phyloP scores from a whole-genome alignment of 345 rosid genomes.

The Hibiscus mutabilis region DNA sequence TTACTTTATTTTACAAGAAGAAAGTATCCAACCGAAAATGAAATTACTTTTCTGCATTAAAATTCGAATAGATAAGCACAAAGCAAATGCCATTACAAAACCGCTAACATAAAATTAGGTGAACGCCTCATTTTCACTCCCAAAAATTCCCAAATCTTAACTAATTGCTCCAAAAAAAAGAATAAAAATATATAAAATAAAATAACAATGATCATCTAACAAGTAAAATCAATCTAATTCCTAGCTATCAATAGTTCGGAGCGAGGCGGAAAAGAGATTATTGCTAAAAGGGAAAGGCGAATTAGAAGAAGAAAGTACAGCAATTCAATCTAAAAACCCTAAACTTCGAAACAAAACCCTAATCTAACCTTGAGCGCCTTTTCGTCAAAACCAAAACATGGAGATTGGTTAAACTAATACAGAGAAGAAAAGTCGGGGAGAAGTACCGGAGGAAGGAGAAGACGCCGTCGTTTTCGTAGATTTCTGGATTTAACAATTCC shows the following conservation, averaged over 20 bases:
- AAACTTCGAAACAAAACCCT: not conserved
- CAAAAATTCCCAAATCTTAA: no score
- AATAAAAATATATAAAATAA: no score
- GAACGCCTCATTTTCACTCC: not conserved
- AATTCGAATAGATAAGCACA: not conserved
- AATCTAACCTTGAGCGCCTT: no score
- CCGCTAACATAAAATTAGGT: not conserved
- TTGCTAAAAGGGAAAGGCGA: not conserved
- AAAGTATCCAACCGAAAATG: not conserved
- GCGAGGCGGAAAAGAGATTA: not conserved
- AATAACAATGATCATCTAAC: not conserved
- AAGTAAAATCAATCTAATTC: not conserved
- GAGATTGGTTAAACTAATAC: not conserved
- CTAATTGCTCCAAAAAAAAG: no score
- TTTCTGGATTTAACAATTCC: not conserved
- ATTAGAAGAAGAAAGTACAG: not conserved
- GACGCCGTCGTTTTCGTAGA: not conserved
- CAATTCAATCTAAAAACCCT: not conserved
- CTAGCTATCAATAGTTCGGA: not conserved
- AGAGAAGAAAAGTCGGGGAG: no score
- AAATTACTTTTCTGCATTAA: not conserved
- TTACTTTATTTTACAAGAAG: not conserved
- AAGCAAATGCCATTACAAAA: not conserved
- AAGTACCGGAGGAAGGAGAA: not conserved
- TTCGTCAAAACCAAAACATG: slow-evolving; percentile 6